Conservation (phyloP, 2,329 filamentous ascomycete species). For the Calonectria pteridis region DNA sequence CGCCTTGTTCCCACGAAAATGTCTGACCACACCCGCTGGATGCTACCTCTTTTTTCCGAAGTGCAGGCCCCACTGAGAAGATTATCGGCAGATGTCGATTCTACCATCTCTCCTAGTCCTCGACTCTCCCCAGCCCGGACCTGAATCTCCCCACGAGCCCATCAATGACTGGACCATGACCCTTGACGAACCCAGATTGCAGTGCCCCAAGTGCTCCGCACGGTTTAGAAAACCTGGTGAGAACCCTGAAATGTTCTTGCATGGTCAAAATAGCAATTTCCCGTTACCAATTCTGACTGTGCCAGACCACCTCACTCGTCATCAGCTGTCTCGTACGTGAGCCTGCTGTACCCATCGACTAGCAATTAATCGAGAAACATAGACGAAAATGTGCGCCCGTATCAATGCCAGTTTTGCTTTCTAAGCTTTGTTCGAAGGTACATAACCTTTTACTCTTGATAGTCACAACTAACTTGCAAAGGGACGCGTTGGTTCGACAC, state of each 20-base stretch:
- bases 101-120: not conserved
- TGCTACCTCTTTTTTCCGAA: not conserved
- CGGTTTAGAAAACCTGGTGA: not conserved
- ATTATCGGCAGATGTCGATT: not conserved
- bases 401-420: not conserved
- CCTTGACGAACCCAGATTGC: constrained; percentile 34
- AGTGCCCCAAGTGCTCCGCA: not conserved
- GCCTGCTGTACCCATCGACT: not conserved
- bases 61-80: not conserved
- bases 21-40: not conserved
- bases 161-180: not conserved
- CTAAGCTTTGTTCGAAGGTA: not conserved
- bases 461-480: not conserved
- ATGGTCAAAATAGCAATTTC: too few species aligned
- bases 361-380: not conserved
- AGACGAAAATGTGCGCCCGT: not conserved
- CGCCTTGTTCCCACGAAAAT: not conserved
- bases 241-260: not conserved
- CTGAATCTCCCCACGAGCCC: not conserved
- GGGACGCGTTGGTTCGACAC: not conserved
- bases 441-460: not conserved
- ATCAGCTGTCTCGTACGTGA: not conserved
- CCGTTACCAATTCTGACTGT: not conserved
- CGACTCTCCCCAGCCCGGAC: not conserved
- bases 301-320: not conserved